Conservation (phyloP, 208 protist species). For the Phytomonas serpens region DNA sequence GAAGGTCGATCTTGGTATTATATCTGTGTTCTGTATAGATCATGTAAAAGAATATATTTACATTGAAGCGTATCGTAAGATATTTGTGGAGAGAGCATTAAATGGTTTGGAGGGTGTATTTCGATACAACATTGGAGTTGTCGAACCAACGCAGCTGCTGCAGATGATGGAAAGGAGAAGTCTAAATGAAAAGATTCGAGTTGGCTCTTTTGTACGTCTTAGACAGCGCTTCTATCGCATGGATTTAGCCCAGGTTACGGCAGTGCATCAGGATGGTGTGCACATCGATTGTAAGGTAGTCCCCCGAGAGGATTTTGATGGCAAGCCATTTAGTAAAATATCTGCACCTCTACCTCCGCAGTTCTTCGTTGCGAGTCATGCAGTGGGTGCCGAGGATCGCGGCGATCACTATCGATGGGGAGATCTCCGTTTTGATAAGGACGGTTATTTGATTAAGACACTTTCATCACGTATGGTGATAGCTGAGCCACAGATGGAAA, state of each 20-base stretch:
- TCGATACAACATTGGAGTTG: slow-evolving; percentile 76
- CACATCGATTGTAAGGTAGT: slow-evolving; percentile 76
- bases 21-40: slow-evolving; percentile 88
- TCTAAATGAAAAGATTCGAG: slow-evolving; percentile 44
- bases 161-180: slow-evolving; percentile 83
- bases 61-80: slow-evolving; percentile 82
- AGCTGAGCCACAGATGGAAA: slow-evolving; percentile 46
- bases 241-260: slow-evolving; percentile 76
- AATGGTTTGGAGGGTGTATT: slow-evolving; percentile 83
- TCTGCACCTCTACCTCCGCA: slow-evolving; percentile 30
- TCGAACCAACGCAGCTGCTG: slow-evolving; percentile 80
- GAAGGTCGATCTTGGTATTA: slow-evolving; percentile 84
- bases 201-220: slow-evolving; percentile 77
- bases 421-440: slow-evolving; percentile 74
- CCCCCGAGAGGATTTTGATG: slow-evolving; percentile 82
- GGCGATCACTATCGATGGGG: slow-evolving; percentile 74
- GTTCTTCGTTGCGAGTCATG: slow-evolving; percentile 70
- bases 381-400: slow-evolving; percentile 39
- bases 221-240: slow-evolving; percentile 75
- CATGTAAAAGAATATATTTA: slow-evolving; percentile 92
- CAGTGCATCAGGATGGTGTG: slow-evolving; percentile 37
- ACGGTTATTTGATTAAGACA: slow-evolving; percentile 78
- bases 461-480: slow-evolving; percentile 70
- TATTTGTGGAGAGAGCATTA: slow-evolving; percentile 84
- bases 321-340: slow-evolving; percentile 63